Conservation (phyloP, 2,329 filamentous ascomycete genomes). For the Cladosporium sp. region DNA sequence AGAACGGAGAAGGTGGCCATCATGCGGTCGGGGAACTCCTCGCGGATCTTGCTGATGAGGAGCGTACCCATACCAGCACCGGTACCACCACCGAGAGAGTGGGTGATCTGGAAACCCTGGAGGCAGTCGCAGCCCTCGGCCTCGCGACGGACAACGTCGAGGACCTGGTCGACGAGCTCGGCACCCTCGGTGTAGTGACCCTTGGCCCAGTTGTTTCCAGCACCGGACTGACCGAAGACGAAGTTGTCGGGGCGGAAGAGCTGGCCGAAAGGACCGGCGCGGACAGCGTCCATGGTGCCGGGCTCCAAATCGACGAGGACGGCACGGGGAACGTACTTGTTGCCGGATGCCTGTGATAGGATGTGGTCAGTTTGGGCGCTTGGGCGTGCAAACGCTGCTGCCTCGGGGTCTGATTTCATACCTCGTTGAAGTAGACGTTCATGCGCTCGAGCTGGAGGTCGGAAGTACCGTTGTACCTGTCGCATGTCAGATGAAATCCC, state of each 20-base stretch:
- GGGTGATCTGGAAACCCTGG: slow-evolving; percentile 99
- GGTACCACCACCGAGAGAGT: slow-evolving; percentile 99
- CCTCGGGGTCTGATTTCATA: slow-evolving; percentile 40
- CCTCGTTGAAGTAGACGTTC: slow-evolving; percentile 99
- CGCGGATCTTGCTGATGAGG: slow-evolving; percentile 99
- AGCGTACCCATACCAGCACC: slow-evolving; percentile 99
- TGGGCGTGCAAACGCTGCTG: slow-evolving; percentile 11
- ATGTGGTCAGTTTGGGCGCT: slow-evolving; percentile 31
- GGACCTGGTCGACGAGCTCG: slow-evolving; percentile 95
- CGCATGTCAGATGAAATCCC: slow-evolving; percentile 29
- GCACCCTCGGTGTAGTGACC: slow-evolving; percentile 99
- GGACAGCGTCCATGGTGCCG: slow-evolving; percentile 99
- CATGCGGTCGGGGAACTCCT: slow-evolving; percentile 99
- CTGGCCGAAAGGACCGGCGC: slow-evolving; percentile 95
- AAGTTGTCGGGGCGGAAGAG: slow-evolving; percentile 99
- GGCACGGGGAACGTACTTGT: slow-evolving; percentile 99
- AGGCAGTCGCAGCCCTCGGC: slow-evolving; percentile 99
- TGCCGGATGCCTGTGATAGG: slow-evolving; percentile 72
- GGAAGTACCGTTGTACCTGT: slow-evolving; percentile 92
- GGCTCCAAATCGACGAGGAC: slow-evolving; percentile 99
- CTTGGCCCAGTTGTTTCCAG: slow-evolving; percentile 99
- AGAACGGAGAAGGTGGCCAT: slow-evolving; percentile 99
- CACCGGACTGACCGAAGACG: slow-evolving; percentile 98
- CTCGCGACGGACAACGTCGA: slow-evolving; percentile 98
- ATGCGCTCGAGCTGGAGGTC: slow-evolving; percentile 99